A percentile compares a stretch with the other conserved stretches of the same genome.
Conservation (phyloP, 2,329 filamentous ascomycete species). For the Fusarium domesticum region DNA sequence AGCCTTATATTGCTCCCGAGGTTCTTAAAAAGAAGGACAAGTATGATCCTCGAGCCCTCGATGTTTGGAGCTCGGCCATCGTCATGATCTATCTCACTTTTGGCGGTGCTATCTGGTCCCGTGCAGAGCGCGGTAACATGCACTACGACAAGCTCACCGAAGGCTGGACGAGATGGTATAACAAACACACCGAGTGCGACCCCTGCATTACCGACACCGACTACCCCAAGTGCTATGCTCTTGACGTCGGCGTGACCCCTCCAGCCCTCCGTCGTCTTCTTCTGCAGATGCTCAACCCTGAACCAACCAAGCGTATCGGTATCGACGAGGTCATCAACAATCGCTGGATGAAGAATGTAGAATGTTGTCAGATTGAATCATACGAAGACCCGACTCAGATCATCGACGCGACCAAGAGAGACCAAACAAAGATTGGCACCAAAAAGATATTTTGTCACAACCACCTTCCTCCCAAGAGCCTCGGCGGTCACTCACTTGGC, state of each 20-base stretch:
- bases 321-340: conserved; percentile 68
- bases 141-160: conserved; percentile 63
- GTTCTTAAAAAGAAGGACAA: conserved; percentile 65
- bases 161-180: conserved; percentile 68
- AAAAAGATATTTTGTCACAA: conserved; percentile 59
- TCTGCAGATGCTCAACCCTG: conserved; percentile 78
- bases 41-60: conserved; percentile 73
- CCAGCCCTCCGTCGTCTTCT: conserved; percentile 68
- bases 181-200: conserved; percentile 45
- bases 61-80: conserved; percentile 83
- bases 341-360: conserved; percentile 69
- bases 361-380: conserved; percentile 74
- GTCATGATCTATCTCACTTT: conserved; percentile 77
- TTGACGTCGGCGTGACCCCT: conserved; percentile 65
- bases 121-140: conserved; percentile 55
- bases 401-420: conserved; percentile 62
- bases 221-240: conserved; percentile 62
- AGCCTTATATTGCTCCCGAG: conserved; percentile 85
- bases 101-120: conserved; percentile 70
- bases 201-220: conserved; percentile 51
- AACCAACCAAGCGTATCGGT: conserved; percentile 66
- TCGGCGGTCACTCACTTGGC: conserved; percentile 47
- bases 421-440: conserved; percentile 39
- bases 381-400: conserved; percentile 61
- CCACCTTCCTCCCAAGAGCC: conserved; percentile 50